Evolutionary conservation across 2,329 filamentous ascomycete species (phyloP).

Genomic region (Aspergillus viridinutans): DNA sequence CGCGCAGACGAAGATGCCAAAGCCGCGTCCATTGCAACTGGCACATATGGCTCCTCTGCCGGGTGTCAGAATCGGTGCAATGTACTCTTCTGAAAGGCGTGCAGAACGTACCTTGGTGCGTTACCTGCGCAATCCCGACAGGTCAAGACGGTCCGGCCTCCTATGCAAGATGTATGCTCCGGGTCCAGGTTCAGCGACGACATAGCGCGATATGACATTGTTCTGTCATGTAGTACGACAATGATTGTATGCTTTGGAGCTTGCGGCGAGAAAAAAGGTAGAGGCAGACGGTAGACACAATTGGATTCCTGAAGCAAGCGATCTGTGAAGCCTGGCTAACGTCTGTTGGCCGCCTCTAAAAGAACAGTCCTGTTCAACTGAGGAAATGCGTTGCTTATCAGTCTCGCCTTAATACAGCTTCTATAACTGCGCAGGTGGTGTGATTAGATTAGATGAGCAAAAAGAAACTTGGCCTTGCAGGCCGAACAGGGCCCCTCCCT

Average conservation of each 20-base stretch:
- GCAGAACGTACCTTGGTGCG: slow-evolving; percentile 29
- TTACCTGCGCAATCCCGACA: slow-evolving; percentile 36
- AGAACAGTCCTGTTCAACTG: neutral
- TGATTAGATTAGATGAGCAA: slow-evolving; percentile 3
- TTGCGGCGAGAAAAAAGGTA: neutral
- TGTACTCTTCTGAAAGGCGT: neutral
- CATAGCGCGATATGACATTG: neutral
- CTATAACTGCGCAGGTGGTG: neutral
- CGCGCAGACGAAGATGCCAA: slow-evolving; percentile 27
- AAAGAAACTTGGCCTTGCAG: slow-evolving; percentile 4
- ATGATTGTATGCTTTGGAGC: neutral
- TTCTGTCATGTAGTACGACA: neutral
- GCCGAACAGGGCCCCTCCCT: slow-evolving; percentile 14
- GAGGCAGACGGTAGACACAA: neutral
- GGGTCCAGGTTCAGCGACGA: slow-evolving; percentile 26
- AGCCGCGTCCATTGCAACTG: slow-evolving; percentile 28
- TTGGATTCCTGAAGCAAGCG: neutral
- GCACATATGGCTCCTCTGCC: slow-evolving; percentile 23
- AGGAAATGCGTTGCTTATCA: neutral
- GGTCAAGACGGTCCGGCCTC: slow-evolving; percentile 30
- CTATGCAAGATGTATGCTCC: slow-evolving; percentile 29
- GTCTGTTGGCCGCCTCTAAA: neutral
- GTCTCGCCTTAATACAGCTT: neutral
- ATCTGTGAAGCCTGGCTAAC: neutral
- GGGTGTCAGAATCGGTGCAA: neutral